Evolutionary conservation across 306 rosid genomes (phyloP).

Genomic region (Cucurbita maxima): DNA sequence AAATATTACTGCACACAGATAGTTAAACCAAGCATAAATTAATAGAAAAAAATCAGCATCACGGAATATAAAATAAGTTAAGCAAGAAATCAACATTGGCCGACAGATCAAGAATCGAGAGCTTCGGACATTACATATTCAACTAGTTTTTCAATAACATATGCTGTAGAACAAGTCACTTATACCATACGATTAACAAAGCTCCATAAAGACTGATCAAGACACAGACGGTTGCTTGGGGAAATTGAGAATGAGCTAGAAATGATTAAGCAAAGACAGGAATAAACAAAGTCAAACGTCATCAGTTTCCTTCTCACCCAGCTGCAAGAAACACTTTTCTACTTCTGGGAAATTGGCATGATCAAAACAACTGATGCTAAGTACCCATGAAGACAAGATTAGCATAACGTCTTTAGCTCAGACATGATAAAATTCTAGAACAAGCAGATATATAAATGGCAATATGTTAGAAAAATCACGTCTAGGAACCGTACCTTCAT

Average conservation of each 20-base stretch:
- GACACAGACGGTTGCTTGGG: neutral
- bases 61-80: neutral
- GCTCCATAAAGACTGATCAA: neutral
- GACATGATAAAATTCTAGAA: neutral
- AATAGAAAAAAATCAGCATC: neutral
- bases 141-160: neutral
- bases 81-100: neutral
- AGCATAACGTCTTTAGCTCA: neutral
- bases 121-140: neutral
- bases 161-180: neutral
- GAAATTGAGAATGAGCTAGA: neutral
- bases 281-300: neutral
- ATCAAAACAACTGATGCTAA: neutral
- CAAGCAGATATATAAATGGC: neutral
- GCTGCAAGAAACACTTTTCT: neutral
- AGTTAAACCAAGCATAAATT: neutral
- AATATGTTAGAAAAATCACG: neutral
- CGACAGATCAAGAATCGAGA: neutral
- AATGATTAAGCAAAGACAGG: neutral
- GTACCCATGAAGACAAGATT: neutral
- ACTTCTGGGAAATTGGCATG: neutral
- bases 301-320: neutral
- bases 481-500: neutral
- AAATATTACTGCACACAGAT: neutral
- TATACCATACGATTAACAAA: neutral